phyloP scores from a whole-genome alignment of 1,139 yeast species.

The Taiozyma sp. region DNA sequence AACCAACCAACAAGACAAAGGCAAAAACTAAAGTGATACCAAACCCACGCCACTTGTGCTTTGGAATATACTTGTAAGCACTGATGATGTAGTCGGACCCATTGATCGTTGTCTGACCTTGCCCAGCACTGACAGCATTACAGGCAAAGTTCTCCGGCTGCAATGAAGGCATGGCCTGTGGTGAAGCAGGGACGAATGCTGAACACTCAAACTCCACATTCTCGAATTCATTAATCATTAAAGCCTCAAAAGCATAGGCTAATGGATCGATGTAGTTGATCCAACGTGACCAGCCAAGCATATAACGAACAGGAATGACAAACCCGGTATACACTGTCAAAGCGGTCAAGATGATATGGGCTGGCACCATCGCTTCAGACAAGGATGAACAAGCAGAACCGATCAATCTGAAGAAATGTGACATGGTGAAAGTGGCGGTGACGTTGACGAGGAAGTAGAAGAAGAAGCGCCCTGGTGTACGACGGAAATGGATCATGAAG shows the following conservation, averaged over 20 bases:
- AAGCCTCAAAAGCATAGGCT: slow-evolving; percentile 61
- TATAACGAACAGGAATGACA: slow-evolving; percentile 57
- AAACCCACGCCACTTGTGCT: slow-evolving; percentile 79
- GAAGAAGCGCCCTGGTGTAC: slow-evolving; percentile 66
- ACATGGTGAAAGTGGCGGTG: slow-evolving; percentile 56
- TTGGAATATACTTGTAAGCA: slow-evolving; percentile 47
- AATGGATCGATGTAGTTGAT: slow-evolving; percentile 69
- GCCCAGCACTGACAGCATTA: slow-evolving; percentile 52
- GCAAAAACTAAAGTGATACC: slow-evolving; percentile 49
- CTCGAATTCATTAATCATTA: slow-evolving; percentile 50
- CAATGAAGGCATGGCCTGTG: slow-evolving; percentile 31
- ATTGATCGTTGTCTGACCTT: slow-evolving; percentile 48
- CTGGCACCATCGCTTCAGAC: slow-evolving; percentile 70
- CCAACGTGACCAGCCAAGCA: slow-evolving; percentile 82
- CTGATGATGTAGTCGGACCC: slow-evolving; percentile 57
- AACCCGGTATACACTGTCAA: slow-evolving; percentile 70
- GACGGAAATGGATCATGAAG: slow-evolving; percentile 61
- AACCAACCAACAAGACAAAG: slow-evolving; percentile 28
- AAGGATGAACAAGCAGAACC: slow-evolving; percentile 60
- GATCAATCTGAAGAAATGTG: slow-evolving; percentile 65
- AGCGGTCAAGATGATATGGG: slow-evolving; percentile 54
- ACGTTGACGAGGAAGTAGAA: slow-evolving; percentile 51
- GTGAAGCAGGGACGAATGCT: slow-evolving; percentile 41
- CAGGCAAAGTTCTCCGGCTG: slow-evolving; percentile 48
- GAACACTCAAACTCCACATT: slow-evolving; percentile 38